Percentiles rank a stretch among this genome's conserved stretches.
Conservation (phyloP, 768 basidiomycete genomes). For the Calocera viscosa region DNA sequence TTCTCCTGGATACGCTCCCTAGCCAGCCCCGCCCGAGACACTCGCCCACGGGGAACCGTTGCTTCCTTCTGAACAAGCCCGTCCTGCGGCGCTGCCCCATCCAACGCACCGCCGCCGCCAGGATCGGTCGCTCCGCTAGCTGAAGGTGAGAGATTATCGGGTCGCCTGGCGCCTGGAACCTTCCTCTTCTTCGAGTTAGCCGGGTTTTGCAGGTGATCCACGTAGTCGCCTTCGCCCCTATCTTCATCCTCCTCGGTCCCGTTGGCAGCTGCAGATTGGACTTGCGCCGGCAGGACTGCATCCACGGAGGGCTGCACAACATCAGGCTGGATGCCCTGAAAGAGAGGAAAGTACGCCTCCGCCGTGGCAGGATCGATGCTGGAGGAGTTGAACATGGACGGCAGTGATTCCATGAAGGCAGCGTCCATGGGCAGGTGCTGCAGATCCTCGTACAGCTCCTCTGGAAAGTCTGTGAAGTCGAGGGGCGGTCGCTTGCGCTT, state of each 20-base stretch:
- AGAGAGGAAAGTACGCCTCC: neutral
- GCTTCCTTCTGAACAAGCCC: constrained; percentile 28
- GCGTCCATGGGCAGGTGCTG: neutral
- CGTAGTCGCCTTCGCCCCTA: constrained; percentile 47
- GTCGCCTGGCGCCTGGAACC: constrained; percentile 42
- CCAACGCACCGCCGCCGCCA: constrained; percentile 32
- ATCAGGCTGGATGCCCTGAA: constrained; percentile 1
- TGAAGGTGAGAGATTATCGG: neutral
- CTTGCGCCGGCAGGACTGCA: neutral
- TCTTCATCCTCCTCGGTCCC: constrained; percentile 36
- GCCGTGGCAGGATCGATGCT: neutral
- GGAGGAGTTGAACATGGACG: neutral
- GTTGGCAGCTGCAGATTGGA: neutral
- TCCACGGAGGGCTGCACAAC: neutral
- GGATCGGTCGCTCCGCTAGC: constrained; percentile 22
- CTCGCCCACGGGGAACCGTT: constrained; percentile 5
- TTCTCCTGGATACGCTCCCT: constrained; percentile 66
- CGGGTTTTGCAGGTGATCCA: constrained; percentile 59
- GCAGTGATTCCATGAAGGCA: neutral
- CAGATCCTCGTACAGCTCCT: neutral
- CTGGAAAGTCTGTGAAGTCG: neutral
- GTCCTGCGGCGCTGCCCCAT: neutral
- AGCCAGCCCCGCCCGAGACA: constrained; percentile 31
- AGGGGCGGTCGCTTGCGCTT: neutral
- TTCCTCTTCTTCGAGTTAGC: constrained; percentile 84